A percentile compares a stretch with the other conserved stretches of the same genome.
phyloP scores from a whole-genome alignment of 805 yeast species.

The Lipomyces oligophaga region DNA sequence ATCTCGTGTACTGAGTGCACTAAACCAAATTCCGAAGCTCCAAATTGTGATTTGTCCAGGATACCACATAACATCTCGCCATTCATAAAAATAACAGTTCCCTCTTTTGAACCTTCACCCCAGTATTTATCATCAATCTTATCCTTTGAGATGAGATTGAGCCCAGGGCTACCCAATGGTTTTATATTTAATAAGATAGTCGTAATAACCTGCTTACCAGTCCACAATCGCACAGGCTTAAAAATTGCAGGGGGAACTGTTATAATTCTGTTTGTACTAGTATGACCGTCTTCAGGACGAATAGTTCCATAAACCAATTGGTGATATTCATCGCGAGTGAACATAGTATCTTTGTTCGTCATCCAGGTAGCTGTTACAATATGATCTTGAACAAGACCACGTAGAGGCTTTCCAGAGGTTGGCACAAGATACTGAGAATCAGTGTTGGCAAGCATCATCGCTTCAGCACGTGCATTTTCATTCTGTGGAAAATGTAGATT shows the following conservation, averaged over 20 bases:
- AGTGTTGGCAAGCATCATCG: conserved; percentile 89
- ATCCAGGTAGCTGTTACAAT: conserved; percentile 99
- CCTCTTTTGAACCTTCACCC: conserved; percentile 82
- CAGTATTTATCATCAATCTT: conserved; percentile 93
- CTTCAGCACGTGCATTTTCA: conserved; percentile 96
- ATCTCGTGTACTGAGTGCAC: conserved; percentile 96
- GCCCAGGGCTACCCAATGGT: conserved; percentile 85
- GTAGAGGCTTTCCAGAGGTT: conserved; percentile 94
- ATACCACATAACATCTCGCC: conserved; percentile 92
- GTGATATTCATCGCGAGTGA: conserved; percentile 87
- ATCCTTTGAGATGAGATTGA: conserved; percentile 76
- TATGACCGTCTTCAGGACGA: conserved; percentile 96
- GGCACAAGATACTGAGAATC: conserved; percentile 98
- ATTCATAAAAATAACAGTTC: conserved; percentile 75
- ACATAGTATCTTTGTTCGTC: conserved; percentile 86
- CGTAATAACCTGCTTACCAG: conserved; percentile 94
- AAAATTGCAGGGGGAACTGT: conserved; percentile 86
- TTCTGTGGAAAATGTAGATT: conserved; percentile 99
- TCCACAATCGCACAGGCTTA: conserved; percentile 91
- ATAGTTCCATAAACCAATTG: conserved; percentile 90
- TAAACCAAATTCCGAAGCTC: conserved; percentile 94
- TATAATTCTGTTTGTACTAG: conserved; percentile 57
- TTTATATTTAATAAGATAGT: conserved; percentile 86
- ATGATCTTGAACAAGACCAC: conserved; percentile 99
- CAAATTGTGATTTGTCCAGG: conserved; percentile 95